Evolutionary conservation across 495 filamentous ascomycete genomes (phyloP).

Genomic region (Penicillium simplicissimum): DNA sequence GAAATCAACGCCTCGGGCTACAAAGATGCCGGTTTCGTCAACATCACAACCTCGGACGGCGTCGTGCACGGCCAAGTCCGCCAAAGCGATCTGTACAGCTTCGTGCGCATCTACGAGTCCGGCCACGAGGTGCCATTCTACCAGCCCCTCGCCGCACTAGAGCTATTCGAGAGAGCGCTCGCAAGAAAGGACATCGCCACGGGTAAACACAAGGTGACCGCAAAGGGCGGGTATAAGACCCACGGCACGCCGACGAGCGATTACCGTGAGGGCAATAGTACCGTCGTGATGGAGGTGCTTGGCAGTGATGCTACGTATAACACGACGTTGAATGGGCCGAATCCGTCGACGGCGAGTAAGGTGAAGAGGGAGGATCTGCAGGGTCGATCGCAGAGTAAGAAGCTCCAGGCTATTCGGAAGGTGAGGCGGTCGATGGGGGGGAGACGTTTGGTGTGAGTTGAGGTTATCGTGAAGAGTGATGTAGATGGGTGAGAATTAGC

Average conservation of each 20-base stretch:
- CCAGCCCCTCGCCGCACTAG: slow-evolving; percentile 61
- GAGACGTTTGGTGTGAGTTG: background rate
- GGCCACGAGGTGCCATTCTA: slow-evolving; percentile 74
- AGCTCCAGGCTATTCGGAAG: background rate
- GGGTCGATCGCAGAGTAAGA: background rate
- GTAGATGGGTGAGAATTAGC: background rate
- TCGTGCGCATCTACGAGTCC: slow-evolving; percentile 67
- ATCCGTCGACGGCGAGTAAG: slow-evolving; percentile 16
- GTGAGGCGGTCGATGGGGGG: slow-evolving; percentile 5
- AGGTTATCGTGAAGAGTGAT: background rate
- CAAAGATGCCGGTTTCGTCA: slow-evolving; percentile 51
- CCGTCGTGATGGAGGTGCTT: slow-evolving; percentile 52
- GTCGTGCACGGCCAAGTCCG: slow-evolving; percentile 65
- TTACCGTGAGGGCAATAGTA: slow-evolving; percentile 59
- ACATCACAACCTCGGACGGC: slow-evolving; percentile 55
- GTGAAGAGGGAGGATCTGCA: background rate
- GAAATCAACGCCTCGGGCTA: slow-evolving; percentile 49
- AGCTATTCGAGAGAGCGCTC: slow-evolving; percentile 60
- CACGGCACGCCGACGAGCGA: slow-evolving; percentile 50
- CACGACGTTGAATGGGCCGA: slow-evolving; percentile 49
- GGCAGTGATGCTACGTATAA: slow-evolving; percentile 56
- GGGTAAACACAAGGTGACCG: slow-evolving; percentile 39
- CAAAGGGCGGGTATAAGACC: slow-evolving; percentile 43
- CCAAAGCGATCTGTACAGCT: slow-evolving; percentile 68
- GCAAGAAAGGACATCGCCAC: slow-evolving; percentile 60